These are phyloP conservation scores for Tetraselmis striata DNA, from an alignment of 139 green algal species.

Conservation along the genomic window DNA sequence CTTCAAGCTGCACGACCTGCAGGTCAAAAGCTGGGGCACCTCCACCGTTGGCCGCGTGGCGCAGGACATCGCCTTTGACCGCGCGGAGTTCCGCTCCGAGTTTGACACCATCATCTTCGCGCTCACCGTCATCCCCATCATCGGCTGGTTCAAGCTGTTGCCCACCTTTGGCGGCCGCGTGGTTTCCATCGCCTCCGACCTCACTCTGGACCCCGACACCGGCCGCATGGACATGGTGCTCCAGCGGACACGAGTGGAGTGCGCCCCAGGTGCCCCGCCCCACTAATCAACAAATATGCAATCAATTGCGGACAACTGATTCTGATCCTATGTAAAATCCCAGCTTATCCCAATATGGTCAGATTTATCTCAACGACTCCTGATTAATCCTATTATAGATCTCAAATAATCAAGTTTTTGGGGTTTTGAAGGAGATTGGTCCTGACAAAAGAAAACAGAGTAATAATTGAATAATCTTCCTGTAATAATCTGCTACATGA, in stretches of 20 bases:
- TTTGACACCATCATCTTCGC: slow-evolving; percentile 33
- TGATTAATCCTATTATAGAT: too few species aligned
- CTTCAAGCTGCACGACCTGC: slow-evolving; percentile 27
- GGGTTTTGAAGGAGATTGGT: too few species aligned
- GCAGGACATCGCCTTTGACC: slow-evolving; percentile 9
- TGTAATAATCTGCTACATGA: too few species aligned
- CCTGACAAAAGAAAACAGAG: too few species aligned
- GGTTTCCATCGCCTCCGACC: slow-evolving; percentile 4
- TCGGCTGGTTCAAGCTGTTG: slow-evolving; percentile 32
- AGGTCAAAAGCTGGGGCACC: slow-evolving; percentile 24
- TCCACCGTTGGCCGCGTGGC: slow-evolving; percentile 19
- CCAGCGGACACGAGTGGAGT: not conserved
- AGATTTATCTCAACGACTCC: too few species aligned
- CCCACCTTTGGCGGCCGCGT: slow-evolving; percentile 26
- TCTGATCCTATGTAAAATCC: too few species aligned
- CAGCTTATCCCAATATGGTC: too few species aligned
- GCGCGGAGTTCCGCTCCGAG: not conserved
- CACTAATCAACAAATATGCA: not conserved
- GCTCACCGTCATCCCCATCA: slow-evolving; percentile 25
- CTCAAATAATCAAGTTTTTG: too few species aligned
- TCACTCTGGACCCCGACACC: slow-evolving; percentile 6
- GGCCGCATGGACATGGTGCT: slow-evolving; percentile 6
- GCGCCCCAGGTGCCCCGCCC: not conserved
- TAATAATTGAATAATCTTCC: too few species aligned
- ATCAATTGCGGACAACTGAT: not conserved